Conservation (phyloP, 169 alveolate genomes). For the Sarcocystis neurona region DNA sequence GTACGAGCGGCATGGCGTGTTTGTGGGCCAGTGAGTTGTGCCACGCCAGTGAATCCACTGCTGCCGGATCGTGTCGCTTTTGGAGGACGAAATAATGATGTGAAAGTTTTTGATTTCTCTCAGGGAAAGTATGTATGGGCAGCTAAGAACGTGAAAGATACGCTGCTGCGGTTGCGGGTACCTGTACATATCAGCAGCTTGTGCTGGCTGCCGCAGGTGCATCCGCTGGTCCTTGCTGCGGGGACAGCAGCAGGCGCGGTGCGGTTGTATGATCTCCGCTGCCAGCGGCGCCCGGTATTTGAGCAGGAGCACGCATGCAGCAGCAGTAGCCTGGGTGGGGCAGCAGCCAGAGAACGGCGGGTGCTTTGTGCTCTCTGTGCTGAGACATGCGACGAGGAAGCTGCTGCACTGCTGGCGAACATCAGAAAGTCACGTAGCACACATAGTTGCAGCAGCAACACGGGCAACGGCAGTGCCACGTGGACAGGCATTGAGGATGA, state of each 20-base stretch:
- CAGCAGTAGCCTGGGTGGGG: too few species aligned
- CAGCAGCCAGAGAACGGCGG: too few species aligned
- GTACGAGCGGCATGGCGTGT: slow-evolving; percentile 12
- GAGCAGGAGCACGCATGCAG: slow-evolving; percentile 30
- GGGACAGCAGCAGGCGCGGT: slow-evolving; percentile 60
- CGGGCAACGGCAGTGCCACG: too few species aligned
- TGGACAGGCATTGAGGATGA: too few species aligned
- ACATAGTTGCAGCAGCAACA: too few species aligned
- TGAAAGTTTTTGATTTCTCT: slow-evolving; percentile 50
- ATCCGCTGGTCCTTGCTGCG: slow-evolving; percentile 61
- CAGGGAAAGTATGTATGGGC: slow-evolving; percentile 45
- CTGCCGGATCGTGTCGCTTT: slow-evolving; percentile 53
- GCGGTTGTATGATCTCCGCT: slow-evolving; percentile 59
- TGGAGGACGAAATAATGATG: slow-evolving; percentile 57
- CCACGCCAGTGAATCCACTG: slow-evolving; percentile 46
- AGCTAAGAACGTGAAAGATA: slow-evolving; percentile 60
- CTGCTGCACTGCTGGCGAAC: too few species aligned
- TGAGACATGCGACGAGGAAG: too few species aligned
- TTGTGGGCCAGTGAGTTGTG: neutral
- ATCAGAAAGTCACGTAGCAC: too few species aligned
- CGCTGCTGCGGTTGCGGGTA: slow-evolving; percentile 51
- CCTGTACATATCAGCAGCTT: slow-evolving; percentile 37
- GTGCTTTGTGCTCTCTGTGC: too few species aligned
- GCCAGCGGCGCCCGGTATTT: slow-evolving; percentile 63
- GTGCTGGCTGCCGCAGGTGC: slow-evolving; percentile 57